Evolutionary conservation across 1,139 yeast species (phyloP), one percentile per base, ranked within the genome.

Genomic region (Arxiozyma slooffiae): DNA sequence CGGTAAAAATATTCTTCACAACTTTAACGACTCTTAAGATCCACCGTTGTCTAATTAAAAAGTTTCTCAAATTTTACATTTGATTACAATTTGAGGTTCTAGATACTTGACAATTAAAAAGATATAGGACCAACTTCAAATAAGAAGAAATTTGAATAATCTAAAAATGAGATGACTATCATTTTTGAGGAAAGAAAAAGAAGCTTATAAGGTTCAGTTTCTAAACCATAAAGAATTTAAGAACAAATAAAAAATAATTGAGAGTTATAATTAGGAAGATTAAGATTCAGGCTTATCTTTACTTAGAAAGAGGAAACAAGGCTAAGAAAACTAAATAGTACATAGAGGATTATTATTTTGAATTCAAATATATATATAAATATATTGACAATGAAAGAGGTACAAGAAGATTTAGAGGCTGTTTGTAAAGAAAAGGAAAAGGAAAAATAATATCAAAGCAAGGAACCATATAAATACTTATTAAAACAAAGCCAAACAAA

Each of bases 101-200:
- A 60, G 49, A 50, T 50, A 49, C 1, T 20, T 40, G 7, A 46
- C 48, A 11, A 9, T 38, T 8, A 55, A 52, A 47, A 54, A 51
- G 52, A 50, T 17, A 50, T 39, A 7, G 48, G 57, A n/a, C 59
- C 67, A 2, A 58, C 64, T 7, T 59, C 68, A 1, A 59, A 64
- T 5, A 66, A 67, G 23, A 60, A 62, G 57, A 72, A 71, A 55
- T 65, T 73, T 73, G 80, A 79, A 59, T 85, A 81, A 64, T 21
- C 37, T 3, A n/a, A 24, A 7, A 44, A 38, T 38, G 48, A 38
- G 18, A 16, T 22, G 17, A 44, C 43, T 42, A 38, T 45, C 3
- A 46, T 51, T 18, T 40, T 47, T 38, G 50, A 46, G 2, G 46
- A 43, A n/a, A 44, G 34, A 20, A n/a, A 34, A 4, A 26, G 30